These are phyloP conservation scores for Calycina marina DNA, from an alignment of 2,329 filamentous ascomycete genomes.

Conservation along the genomic window DNA sequence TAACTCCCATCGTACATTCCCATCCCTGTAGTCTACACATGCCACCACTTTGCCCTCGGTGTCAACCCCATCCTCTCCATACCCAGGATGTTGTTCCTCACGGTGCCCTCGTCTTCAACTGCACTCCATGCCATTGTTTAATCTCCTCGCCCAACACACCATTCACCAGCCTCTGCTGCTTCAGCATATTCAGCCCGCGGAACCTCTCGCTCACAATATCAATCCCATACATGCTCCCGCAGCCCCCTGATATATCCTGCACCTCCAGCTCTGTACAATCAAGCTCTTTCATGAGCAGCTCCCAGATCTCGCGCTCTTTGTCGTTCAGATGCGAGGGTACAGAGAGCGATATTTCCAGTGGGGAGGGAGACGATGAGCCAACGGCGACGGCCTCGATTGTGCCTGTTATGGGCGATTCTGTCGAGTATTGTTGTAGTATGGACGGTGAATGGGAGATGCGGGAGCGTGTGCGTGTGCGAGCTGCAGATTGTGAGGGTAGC, in stretches of 20 bases:
- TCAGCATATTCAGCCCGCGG: constrained; percentile 54
- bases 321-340: constrained; percentile 37
- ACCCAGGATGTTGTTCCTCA: constrained; percentile 4
- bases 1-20: neutral
- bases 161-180: constrained; percentile 75
- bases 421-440: neutral
- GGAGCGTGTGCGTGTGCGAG: neutral
- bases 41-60: neutral
- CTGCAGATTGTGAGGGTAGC: neutral
- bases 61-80: neutral
- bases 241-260: constrained; percentile 70
- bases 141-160: constrained; percentile 58
- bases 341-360: constrained; percentile 3
- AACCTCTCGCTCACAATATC: constrained; percentile 62
- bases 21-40: neutral
- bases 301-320: constrained; percentile 45
- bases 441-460: neutral
- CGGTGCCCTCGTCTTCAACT: constrained; percentile 52
- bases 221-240: constrained; percentile 78
- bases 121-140: constrained; percentile 70
- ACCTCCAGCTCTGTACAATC: constrained; percentile 27
- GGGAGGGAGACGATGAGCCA: neutral
- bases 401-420: neutral
- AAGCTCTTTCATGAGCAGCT: constrained; percentile 23
- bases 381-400: neutral